These are phyloP conservation scores for Schizosaccharomyces octosporus DNA, from an alignment of 805 yeast genomes.

Conservation along the genomic window DNA sequence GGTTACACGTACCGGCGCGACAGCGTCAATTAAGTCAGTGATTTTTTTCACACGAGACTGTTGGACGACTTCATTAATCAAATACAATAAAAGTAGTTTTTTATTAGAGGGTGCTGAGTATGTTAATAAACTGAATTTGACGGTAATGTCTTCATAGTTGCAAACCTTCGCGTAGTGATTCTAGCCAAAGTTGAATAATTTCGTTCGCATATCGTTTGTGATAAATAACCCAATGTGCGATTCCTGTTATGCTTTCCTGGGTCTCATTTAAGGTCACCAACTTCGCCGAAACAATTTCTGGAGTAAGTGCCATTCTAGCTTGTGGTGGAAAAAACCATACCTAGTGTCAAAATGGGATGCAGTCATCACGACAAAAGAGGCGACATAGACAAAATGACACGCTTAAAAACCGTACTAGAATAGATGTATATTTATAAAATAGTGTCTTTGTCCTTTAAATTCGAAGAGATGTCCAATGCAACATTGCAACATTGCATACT, in stretches of 20 bases:
- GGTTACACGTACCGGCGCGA: conserved; percentile 18
- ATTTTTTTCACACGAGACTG: conserved; percentile 41
- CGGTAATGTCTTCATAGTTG: neutral
- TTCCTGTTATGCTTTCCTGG: conserved; percentile 48
- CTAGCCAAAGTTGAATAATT: conserved; percentile 30
- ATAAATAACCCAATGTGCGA: conserved; percentile 50
- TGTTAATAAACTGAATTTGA: neutral
- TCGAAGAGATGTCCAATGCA: no score
- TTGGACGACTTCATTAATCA: conserved; percentile 64
- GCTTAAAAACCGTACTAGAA: no score
- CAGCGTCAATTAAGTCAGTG: conserved; percentile 32
- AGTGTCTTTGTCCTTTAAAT: no score
- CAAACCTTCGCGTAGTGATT: conserved; percentile 13
- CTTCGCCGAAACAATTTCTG: conserved; percentile 21
- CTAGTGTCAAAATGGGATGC: no score
- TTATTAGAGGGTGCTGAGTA: conserved; percentile 16
- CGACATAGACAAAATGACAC: no score
- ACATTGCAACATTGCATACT: no score
- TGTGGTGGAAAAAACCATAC: neutral
- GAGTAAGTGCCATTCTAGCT: conserved; percentile 23
- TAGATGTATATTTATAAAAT: no score
- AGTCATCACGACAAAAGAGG: no score
- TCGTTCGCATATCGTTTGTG: conserved; percentile 33
- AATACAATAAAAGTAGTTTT: conserved; percentile 35
- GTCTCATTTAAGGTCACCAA: conserved; percentile 25